Evolutionary conservation across 129 eudicot species (phyloP), one percentile per base, ranked within the genome.

Genomic region (Erigeron canadensis): DNA sequence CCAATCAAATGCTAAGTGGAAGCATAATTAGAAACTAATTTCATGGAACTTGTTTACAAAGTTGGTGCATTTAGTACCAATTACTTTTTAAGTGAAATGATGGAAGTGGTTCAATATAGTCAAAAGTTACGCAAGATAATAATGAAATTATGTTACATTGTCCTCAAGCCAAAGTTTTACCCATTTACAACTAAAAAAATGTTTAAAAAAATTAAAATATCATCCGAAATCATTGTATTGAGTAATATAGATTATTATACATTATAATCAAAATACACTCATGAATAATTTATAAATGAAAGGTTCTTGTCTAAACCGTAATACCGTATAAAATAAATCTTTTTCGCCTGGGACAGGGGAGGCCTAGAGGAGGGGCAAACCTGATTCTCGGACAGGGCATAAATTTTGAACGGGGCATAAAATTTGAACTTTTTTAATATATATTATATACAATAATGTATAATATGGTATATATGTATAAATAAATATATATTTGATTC

Each of bases 121-220:
- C 78, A 76, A 53, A 79, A 79, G 47, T 67, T 61, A 81, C 45
- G 81, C 42, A 69, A 68, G 75, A 48, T 66, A 45, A 86, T 81
- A 38, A 86, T 80, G 81, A 34, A 13, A 37, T 69, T 63, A 58
- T 75, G 84, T 77, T 72, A 28, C 54, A 45, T 74, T 83, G 79
- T 81, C 75, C 81, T 81, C 47, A 76, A 40, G 67, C 28, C 19
- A 67, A 72, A 59, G 66, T 39, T 54, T 60, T 59, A 63, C 51
- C 22, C 69, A 38, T 53, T 53, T 16, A 51, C 21, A n/a, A n/a
- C 22, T 51, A 51, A 13, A 51, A 6, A 51, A n/a, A n/a, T n/a
- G n/a, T n/a, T n/a, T n/a, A n/a, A n/a, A 28, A 28, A 28, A 28
- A 28, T 28, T 28, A 28, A 28, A 28, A 28, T 28, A 46, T 4